These are phyloP conservation scores for Naegleria gruberi DNA, from an alignment of 208 protist species.

Conservation along the genomic window DNA sequence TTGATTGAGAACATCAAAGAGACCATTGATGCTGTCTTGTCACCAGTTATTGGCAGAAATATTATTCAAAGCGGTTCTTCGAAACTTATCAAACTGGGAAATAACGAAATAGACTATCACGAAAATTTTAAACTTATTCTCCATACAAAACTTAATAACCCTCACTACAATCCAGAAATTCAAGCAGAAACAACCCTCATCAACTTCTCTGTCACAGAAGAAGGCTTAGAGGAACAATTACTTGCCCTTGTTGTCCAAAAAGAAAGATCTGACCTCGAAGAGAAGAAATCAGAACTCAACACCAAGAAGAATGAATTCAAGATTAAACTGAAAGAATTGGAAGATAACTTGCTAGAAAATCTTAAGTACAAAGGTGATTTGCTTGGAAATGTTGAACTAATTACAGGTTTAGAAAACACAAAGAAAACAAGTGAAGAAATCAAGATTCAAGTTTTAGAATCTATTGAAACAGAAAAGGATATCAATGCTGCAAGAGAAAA, in stretches of 20 bases:
- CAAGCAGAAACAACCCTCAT: conserved; percentile 74
- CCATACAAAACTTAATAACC: conserved; percentile 76
- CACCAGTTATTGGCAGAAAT: conserved; percentile 61
- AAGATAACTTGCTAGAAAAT: conserved; percentile 89
- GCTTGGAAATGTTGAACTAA: conserved; percentile 85
- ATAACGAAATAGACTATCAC: conserved; percentile 51
- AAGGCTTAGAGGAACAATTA: conserved; percentile 78
- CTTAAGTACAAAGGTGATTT: conserved; percentile 87
- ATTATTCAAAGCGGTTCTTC: conserved; percentile 44
- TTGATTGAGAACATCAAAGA: conserved; percentile 70
- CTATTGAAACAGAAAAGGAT: conserved; percentile 81
- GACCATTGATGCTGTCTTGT: conserved; percentile 66
- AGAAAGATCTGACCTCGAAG: conserved; percentile 70
- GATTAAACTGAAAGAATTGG: conserved; percentile 68
- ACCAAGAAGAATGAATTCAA: conserved; percentile 69
- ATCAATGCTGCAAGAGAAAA: conserved; percentile 85
- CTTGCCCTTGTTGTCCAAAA: conserved; percentile 69
- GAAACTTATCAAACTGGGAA: conserved; percentile 53
- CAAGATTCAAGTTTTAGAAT: conserved; percentile 77
- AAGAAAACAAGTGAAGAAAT: conserved; percentile 93
- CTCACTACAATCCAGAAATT: conserved; percentile 78
- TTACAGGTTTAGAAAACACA: conserved; percentile 91
- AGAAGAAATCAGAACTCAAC: conserved; percentile 52
- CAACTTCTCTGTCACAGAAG: conserved; percentile 79
- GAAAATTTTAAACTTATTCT: conserved; percentile 62